Evolutionary conservation across 1,284 basidiomycete species (phyloP).

Genomic region (Ustilago hordei): DNA sequence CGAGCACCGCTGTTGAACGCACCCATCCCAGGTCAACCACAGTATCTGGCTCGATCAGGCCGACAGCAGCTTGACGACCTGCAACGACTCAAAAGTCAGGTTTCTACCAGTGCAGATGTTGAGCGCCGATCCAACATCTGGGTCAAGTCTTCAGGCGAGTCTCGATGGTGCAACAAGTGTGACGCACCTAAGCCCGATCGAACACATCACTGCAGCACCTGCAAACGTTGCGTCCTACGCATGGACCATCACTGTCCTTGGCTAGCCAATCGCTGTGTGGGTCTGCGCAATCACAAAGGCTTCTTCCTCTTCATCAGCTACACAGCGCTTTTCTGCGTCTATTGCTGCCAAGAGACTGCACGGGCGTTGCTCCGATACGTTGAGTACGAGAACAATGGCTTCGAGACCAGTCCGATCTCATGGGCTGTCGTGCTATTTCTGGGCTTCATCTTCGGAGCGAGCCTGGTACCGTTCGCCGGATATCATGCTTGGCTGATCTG

Average conservation of each 20-base stretch:
- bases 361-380: conserved; percentile 54
- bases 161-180: conserved; percentile 64
- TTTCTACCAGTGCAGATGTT: conserved; percentile 6
- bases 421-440: conserved; percentile 69
- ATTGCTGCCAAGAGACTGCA: conserved; percentile 49
- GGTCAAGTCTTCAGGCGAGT: conserved; percentile 58
- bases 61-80: conserved; percentile 53
- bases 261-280: conserved; percentile 72
- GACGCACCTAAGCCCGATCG: conserved; percentile 64
- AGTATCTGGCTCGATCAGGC: conserved; percentile 50
- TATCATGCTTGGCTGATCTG: conserved; percentile 68
- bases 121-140: conserved; percentile 46
- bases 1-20: conserved; percentile 41
- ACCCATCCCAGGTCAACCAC: conserved; percentile 52
- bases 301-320: conserved; percentile 69
- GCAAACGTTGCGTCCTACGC: conserved; percentile 57
- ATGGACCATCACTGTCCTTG: conserved; percentile 73
- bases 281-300: conserved; percentile 69
- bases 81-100: conserved; percentile 10
- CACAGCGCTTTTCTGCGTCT: conserved; percentile 62
- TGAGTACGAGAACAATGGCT: conserved; percentile 54
- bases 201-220: conserved; percentile 65
- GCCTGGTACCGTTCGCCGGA: conserved; percentile 61
- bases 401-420: conserved; percentile 64
- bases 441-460: conserved; percentile 57